A percentile compares a stretch with the other conserved stretches of the same genome.
Evolutionary conservation across 192 early-diverging fungal genomes (phyloP).

Genomic region (Gryganskiella cystojenkinii): DNA sequence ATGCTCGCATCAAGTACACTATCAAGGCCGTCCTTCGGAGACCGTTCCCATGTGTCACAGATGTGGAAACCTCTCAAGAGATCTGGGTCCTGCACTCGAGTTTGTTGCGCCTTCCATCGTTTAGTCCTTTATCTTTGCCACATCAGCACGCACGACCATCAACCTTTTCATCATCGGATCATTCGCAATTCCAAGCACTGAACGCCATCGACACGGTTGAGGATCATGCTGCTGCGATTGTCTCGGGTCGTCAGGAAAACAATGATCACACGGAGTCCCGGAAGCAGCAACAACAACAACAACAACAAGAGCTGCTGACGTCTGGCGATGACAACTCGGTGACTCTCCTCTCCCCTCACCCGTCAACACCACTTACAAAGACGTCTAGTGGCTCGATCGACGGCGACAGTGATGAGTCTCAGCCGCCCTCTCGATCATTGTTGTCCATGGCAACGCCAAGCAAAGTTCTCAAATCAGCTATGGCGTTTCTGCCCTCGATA

Average conservation of each 20-base stretch:
- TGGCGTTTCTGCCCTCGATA: slow-evolving; percentile 20
- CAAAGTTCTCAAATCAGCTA: slow-evolving; percentile 27
- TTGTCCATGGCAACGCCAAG: slow-evolving; percentile 22
- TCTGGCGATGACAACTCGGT: no score
- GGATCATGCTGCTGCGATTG: no score
- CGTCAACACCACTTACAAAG: no score
- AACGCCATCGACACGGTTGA: no score
- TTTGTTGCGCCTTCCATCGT: neutral
- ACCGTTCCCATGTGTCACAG: slow-evolving; percentile 32
- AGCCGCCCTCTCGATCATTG: neutral
- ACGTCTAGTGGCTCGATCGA: no score
- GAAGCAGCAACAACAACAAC: no score
- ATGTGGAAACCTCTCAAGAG: slow-evolving; percentile 41
- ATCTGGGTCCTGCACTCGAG: slow-evolving; percentile 43
- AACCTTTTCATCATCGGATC: neutral
- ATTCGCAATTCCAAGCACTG: slow-evolving; percentile 2
- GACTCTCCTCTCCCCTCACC: no score
- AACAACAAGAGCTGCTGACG: no score
- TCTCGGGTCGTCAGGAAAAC: no score
- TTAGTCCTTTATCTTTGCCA: neutral
- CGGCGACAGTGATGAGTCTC: no score
- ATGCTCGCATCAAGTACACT: slow-evolving; percentile 36
- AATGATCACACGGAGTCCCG: no score
- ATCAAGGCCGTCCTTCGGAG: slow-evolving; percentile 40
- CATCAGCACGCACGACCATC: neutral